Base-by-base conservation (phyloP, 441 rosid genomes). In the Capsella rubella region DNA sequence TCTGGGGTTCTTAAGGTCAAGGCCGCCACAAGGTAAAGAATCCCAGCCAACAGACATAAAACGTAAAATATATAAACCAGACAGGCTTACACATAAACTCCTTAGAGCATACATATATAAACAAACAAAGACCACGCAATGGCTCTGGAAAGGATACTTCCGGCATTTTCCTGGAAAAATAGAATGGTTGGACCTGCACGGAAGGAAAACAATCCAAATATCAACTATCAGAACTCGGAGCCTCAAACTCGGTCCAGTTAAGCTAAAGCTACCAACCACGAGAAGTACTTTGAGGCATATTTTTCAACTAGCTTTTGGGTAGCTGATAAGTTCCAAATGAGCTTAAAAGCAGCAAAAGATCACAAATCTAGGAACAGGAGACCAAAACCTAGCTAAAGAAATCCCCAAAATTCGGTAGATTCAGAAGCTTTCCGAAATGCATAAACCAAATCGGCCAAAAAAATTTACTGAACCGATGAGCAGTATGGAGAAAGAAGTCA, bases 141-240 rank as follows among this genome's bases (percentile, higher is more conserved):
- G 67, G 58, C 21, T 65, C 57, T 40, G 15, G 15, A 43, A 79
- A 92, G 91, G 98, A 95, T 95, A 92, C 99, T 95, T 81, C 99
- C 99, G 3, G 99, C 99, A 83, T 95, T 95, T 84, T 95, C 99
- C 83, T 95, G 99, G 82, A 95, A 95, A 84, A 92, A 95, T 73
- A 95, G 76, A 81, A 95, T 81, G 27, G 99, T 95, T 61, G 99
- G 99, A 81, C 99, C 99, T 95, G 97, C 81, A 92, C 68, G 21
- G 65, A 6, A 34, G 21, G 65, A 6, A 34, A 34, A 6, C 0
- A 34, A 34, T 6, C 37, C 9, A 32, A 47, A 58, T 59, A 68
- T 25, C 43, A 51, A 37, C 32, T 31, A n/a, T 71, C 43, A 69
- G 25, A 50, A 53, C 37, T 45, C 43, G 9, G 42, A 29, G 34